Conservation (phyloP, 1,139 yeast genomes). For the Dujonia santamariae region DNA sequence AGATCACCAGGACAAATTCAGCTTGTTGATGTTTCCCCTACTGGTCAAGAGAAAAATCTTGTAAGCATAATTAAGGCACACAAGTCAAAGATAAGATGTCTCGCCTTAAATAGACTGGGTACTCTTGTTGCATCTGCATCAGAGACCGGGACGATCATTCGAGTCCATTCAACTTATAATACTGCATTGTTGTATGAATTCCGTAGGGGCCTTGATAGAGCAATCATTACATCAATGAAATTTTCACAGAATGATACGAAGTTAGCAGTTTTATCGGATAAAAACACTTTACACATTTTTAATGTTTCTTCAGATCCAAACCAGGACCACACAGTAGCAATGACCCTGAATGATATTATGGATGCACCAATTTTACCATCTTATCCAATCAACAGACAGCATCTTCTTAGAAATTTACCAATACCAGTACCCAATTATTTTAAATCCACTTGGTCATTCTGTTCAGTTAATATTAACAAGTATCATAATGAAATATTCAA, state of each 20-base stretch:
- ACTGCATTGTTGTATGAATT: slow-evolving; percentile 79
- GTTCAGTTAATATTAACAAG: slow-evolving; percentile 64
- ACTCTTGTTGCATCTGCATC: slow-evolving; percentile 85
- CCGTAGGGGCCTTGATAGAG: slow-evolving; percentile 84
- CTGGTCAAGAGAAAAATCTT: slow-evolving; percentile 57
- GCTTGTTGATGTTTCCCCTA: slow-evolving; percentile 63
- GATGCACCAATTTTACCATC: slow-evolving; percentile 4
- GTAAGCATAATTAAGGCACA: slow-evolving; percentile 84
- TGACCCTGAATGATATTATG: background rate
- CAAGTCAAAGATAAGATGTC: slow-evolving; percentile 62
- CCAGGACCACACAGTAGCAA: background rate
- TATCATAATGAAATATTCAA: slow-evolving; percentile 22
- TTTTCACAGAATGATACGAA: slow-evolving; percentile 74
- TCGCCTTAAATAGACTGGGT: slow-evolving; percentile 71
- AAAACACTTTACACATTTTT: slow-evolving; percentile 83
- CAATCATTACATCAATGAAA: slow-evolving; percentile 75
- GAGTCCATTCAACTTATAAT: slow-evolving; percentile 72
- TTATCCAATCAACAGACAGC: slow-evolving; percentile 60
- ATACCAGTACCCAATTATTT: slow-evolving; percentile 66
- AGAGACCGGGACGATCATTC: slow-evolving; percentile 78
- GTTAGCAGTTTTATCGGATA: slow-evolving; percentile 84
- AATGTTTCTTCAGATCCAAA: slow-evolving; percentile 36
- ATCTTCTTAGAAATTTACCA: slow-evolving; percentile 65
- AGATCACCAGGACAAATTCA: slow-evolving; percentile 73
- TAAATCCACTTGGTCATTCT: slow-evolving; percentile 86